Evolutionary conservation across 1,284 basidiomycete genomes (phyloP), one percentile per base, ranked within the genome.

Genomic region (Leccinum glutinopallens): DNA sequence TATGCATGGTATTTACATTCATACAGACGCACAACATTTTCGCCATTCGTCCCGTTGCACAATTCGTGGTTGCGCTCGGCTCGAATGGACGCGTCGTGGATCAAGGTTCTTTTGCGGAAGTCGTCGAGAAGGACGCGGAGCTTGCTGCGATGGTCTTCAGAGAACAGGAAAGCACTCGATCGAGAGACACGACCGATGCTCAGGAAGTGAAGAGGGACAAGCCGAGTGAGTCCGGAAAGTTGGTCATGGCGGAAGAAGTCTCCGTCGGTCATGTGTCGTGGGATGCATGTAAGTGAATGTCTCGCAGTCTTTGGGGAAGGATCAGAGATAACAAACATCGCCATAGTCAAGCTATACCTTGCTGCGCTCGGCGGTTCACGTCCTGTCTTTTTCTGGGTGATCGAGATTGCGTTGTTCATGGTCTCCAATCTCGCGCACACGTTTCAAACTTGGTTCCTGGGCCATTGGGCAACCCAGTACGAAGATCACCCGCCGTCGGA

Each of bases 391-490:
- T 59, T 59, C 29, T 33, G 58, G 58, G 25, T 32, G 4, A 15
- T 33, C 10, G 25, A 46, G 41, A 9, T 59, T 15, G 29, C n/a
- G 5, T 32, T 59, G 6, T 59, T 59, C 41, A n/a, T 46, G 17
- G 22, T 59, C n/a, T 60, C 59, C 32, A 60, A 60, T 35, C 46
- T 60, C 32, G 43, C 33, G 43, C 33, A 60, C 19, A 51, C 46
- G 19, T 22, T 37, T 19, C 59, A 60, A 37, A 60, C 46, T 10
- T 51, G 59, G 43, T 49, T 60, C 15, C 58, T 59, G 9, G 58
- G 58, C 4, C 8, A 59, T 29, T 60, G 59, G 59, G 43, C 59
- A 9, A 25, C 43, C 15, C 59, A 51, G 39, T 59, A 59, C 8
- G 41, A 59, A 49, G 32, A 37, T 25, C 59, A 53, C 12, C 8